phyloP scores from a whole-genome alignment of 139 green algal species.

The Coccomyxa sp. region DNA sequence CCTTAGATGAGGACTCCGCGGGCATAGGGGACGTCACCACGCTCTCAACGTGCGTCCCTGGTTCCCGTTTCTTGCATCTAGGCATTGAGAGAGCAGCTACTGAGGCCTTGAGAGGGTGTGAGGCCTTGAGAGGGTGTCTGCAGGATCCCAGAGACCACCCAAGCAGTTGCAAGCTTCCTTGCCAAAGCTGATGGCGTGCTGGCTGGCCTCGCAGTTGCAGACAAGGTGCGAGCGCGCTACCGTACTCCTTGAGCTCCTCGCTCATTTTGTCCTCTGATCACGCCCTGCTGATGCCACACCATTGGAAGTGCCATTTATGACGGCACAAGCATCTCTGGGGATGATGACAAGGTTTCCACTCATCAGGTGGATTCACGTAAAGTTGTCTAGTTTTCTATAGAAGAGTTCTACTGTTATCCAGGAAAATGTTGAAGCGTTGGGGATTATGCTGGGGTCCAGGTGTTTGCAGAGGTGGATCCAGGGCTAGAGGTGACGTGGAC shows the following conservation, averaged over 20 bases:
- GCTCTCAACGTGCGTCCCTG: constrained; percentile 62
- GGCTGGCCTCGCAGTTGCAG: constrained; percentile 80
- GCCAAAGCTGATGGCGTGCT: constrained; percentile 88
- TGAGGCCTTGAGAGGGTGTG: not conserved
- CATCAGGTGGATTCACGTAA: not conserved
- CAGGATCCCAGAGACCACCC: constrained; percentile 25
- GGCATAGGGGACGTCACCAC: constrained; percentile 87
- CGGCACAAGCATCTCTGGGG: not conserved
- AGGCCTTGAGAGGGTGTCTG: not conserved
- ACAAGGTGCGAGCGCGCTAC: constrained; percentile 25
- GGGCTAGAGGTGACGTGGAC: constrained; percentile 56
- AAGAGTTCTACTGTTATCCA: not conserved
- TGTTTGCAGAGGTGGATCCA: constrained; percentile 80
- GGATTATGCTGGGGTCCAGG: constrained; percentile 17
- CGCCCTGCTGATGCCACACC: not conserved
- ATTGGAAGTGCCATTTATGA: not conserved
- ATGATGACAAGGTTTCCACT: not conserved
- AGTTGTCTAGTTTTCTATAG: no score
- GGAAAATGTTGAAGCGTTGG: not conserved
- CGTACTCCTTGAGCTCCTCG: not conserved
- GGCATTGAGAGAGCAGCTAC: not conserved
- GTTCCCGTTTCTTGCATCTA: not conserved
- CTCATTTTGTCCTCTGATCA: not conserved
- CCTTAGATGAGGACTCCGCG: constrained; percentile 82
- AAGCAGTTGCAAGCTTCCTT: constrained; percentile 79